phyloP scores from a whole-genome alignment of 441 rosid species.

The Bruguiera hainesii region DNA sequence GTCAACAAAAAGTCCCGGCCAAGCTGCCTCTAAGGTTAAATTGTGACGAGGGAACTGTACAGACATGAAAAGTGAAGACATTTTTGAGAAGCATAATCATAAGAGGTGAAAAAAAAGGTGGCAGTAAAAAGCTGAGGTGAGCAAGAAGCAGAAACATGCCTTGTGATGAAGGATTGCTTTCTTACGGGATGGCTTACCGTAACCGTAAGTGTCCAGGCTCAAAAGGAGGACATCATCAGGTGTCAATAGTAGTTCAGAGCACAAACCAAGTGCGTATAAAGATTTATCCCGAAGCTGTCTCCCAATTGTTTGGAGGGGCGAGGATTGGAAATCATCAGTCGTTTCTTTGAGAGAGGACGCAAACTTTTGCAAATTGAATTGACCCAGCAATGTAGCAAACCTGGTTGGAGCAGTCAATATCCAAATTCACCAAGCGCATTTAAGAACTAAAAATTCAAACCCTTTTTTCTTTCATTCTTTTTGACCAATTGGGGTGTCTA shows the following conservation, averaged over 20 bases:
- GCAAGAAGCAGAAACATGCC: conserved; percentile 30
- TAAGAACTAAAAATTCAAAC: too few species aligned
- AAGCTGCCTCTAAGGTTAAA: conserved; percentile 62
- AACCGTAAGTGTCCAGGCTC: conserved; percentile 50
- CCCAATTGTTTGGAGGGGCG: conserved; percentile 30
- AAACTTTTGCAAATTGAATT: conserved; percentile 70
- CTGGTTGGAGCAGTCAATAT: conserved; percentile 30
- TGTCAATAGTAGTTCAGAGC: conserved; percentile 64
- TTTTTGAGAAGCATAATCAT: not conserved
- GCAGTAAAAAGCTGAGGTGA: not conserved
- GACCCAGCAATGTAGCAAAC: conserved; percentile 65
- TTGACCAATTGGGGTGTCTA: too few species aligned
- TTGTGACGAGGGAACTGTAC: conserved; percentile 69
- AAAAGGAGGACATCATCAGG: conserved; percentile 62
- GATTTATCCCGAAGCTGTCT: conserved; percentile 57
- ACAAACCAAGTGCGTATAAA: conserved; percentile 69
- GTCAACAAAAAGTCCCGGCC: conserved; percentile 79
- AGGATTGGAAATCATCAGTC: conserved; percentile 20
- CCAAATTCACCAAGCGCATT: not conserved
- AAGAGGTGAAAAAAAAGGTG: not conserved
- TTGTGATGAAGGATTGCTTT: conserved; percentile 65
- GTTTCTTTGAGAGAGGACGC: conserved; percentile 39
- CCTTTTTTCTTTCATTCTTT: too few species aligned
- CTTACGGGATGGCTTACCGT: conserved; percentile 41
- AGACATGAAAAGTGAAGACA: not conserved